Conservation (phyloP, 75 land plant genomes). For the Cunninghamia lanceolata region DNA sequence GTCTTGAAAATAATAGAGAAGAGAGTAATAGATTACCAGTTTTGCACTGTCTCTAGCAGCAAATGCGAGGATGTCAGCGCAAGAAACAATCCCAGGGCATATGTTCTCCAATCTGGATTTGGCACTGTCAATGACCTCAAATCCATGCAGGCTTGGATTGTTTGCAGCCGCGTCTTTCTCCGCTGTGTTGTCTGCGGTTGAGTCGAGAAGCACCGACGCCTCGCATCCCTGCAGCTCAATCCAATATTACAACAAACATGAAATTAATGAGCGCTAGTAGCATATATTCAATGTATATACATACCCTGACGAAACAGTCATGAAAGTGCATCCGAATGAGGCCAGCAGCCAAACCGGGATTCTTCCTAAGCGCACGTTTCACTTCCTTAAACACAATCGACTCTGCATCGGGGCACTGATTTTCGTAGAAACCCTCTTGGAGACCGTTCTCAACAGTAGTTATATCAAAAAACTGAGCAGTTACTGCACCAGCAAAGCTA, state of each 20-base stretch:
- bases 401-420: slow-evolving; percentile 18
- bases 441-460: neutral
- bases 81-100: slow-evolving; percentile 45
- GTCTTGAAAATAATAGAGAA: neutral
- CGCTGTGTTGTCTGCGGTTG: slow-evolving; percentile 25
- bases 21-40: neutral
- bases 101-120: slow-evolving; percentile 33
- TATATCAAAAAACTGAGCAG: neutral
- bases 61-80: slow-evolving; percentile 50
- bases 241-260: neutral
- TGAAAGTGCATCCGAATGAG: slow-evolving; percentile 25
- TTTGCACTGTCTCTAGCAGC: slow-evolving; percentile 38
- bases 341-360: neutral
- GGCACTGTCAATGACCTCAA: slow-evolving; percentile 41
- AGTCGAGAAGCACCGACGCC: slow-evolving; percentile 46
- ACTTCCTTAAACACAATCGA: neutral
- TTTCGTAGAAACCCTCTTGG: neutral
- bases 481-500: neutral
- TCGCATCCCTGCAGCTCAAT: slow-evolving; percentile 37
- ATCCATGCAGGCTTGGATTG: slow-evolving; percentile 37
- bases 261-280: neutral
- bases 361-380: neutral
- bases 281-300: neutral
- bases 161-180: slow-evolving; percentile 33
- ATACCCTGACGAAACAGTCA: slow-evolving; percentile 18